A percentile compares a stretch with the other conserved stretches of the same genome.
phyloP scores from a whole-genome alignment of 2,329 filamentous ascomycete genomes.

The Fusarium sp. region DNA sequence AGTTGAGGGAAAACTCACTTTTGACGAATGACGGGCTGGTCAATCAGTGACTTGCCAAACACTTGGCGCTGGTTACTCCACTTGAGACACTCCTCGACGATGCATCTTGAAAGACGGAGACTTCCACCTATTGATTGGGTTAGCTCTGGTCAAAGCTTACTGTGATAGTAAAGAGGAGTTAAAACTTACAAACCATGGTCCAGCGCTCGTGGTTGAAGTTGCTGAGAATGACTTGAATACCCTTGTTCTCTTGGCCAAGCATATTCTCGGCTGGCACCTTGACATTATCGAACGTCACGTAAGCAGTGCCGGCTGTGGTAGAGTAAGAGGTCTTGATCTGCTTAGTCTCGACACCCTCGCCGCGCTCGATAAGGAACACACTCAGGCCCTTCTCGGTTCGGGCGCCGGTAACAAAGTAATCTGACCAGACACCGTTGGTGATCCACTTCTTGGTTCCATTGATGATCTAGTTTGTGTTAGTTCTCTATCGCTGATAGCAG shows the following conservation, averaged over 20 bases:
- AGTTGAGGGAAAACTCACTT: slow-evolving; percentile 66
- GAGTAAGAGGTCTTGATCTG: slow-evolving; percentile 87
- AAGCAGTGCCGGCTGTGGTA: slow-evolving; percentile 80
- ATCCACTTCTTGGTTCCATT: slow-evolving; percentile 89
- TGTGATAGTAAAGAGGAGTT: neutral
- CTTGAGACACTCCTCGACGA: slow-evolving; percentile 87
- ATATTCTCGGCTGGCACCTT: slow-evolving; percentile 85
- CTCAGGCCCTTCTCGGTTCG: slow-evolving; percentile 83
- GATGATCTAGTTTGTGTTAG: slow-evolving; percentile 58
- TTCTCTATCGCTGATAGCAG: neutral
- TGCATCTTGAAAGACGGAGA: slow-evolving; percentile 73
- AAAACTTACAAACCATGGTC: slow-evolving; percentile 74
- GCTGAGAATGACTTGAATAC: slow-evolving; percentile 83
- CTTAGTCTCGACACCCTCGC: slow-evolving; percentile 81
- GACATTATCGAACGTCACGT: slow-evolving; percentile 86
- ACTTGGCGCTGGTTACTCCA: slow-evolving; percentile 90
- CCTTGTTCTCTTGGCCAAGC: slow-evolving; percentile 85
- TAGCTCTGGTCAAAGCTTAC: neutral
- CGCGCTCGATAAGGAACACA: slow-evolving; percentile 80
- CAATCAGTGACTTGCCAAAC: slow-evolving; percentile 84
- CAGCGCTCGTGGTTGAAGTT: slow-evolving; percentile 93
- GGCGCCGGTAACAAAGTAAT: slow-evolving; percentile 87
- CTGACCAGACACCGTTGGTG: slow-evolving; percentile 82
- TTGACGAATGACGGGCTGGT: slow-evolving; percentile 84
- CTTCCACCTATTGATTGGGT: slow-evolving; percentile 60